Base-by-base conservation (phyloP, 352 stramenopile species). In the Globisporangium iwayamae region DNA sequence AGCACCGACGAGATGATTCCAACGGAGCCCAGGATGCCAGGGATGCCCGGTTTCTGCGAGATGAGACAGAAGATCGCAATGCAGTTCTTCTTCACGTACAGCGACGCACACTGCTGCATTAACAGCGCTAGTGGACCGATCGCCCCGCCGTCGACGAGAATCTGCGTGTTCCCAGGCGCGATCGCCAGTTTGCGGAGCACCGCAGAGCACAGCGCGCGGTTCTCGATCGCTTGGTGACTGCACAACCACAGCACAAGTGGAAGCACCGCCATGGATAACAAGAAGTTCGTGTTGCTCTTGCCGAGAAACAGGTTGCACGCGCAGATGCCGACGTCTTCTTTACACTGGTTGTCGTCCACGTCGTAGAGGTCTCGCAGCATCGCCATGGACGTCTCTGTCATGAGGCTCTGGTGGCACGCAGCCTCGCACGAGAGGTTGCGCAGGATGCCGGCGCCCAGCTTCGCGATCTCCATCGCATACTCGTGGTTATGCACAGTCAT, bases 291-390 rank as follows among this genome's bases (percentile, higher is more conserved):
- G 62, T 92, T 92, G 56, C 89, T 70, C 9, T 66, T 68, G 16
- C 83, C 81, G 4, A 92, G 73, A 18, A 92, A 77, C 39, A 92
- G 62, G 60, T 90, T 92, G 72, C 81, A 90, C 2, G 76, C 69
- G 62, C 78, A 81, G 38, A 90, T 55, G 14, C 76, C 74, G 5
- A 78, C 67, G 60, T 90, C 81, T 34, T 86, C 75, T 52, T 75
- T 77, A 41, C 72, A 79, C 8, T 72, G 69, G 30, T 65, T 54
- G 55, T 83, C 79, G 62, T 79, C 77, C 0, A 77, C 62, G 13
- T 79, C 72, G 47, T 86, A 91, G 20, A 89, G 71, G 14, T 73
- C 63, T 16, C 70, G 62, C 22, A 92, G 46, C 14, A 90, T 61
- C 50, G 62, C 66, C 36, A 78, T 87, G 9, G 77, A 68, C 16